phyloP scores from a whole-genome alignment of 352 stramenopile genomes.

The Thraustochytrium sp. region DNA sequence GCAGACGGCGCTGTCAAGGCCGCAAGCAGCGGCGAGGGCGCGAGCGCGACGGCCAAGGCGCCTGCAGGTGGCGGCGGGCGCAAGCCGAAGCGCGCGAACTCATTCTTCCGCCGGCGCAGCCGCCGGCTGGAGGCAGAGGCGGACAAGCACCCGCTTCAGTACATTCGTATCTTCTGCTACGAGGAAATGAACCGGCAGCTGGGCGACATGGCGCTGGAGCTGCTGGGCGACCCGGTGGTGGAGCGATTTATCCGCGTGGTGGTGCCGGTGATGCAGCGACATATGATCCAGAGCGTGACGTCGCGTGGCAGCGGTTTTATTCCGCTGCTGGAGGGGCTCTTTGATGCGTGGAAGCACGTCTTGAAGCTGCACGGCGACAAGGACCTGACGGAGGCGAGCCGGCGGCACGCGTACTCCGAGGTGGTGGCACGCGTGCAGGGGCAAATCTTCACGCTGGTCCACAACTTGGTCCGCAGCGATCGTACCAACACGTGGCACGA shows the following conservation, averaged over 20 bases:
- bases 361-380: background rate
- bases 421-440: background rate
- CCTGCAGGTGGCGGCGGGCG: too few species aligned
- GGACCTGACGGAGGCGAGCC: background rate
- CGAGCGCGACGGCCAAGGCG: too few species aligned
- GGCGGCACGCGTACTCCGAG: background rate
- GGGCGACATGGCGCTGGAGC: constrained; percentile 6
- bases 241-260: constrained; percentile 5
- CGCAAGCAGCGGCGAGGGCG: too few species aligned
- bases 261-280: background rate
- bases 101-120: background rate
- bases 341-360: constrained; percentile 15
- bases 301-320: background rate
- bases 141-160: constrained; percentile 26
- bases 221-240: background rate
- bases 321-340: constrained; percentile 34
- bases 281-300: constrained; percentile 24
- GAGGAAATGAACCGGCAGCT: background rate
- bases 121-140: background rate
- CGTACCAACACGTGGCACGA: constrained; percentile 16
- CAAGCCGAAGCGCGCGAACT: too few species aligned
- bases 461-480: constrained; percentile 24
- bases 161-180: constrained; percentile 40
- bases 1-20: too few species aligned
- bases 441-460: constrained; percentile 15